Conservation (phyloP, 352 stramenopile genomes). For the Pythium brachiatum region DNA sequence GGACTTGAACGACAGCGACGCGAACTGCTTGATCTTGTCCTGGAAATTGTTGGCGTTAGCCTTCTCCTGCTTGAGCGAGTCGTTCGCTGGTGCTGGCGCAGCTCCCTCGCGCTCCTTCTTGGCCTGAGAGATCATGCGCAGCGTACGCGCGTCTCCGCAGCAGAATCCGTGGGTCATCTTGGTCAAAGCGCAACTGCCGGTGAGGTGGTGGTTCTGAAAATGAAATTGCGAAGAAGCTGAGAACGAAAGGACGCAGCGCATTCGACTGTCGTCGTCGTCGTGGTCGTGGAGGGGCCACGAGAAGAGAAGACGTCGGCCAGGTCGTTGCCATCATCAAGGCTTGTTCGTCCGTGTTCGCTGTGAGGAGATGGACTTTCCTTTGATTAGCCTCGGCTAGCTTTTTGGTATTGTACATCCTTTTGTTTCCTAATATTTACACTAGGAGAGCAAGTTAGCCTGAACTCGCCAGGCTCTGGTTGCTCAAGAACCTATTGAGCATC, state of each 20-base stretch:
- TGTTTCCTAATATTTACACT: background rate
- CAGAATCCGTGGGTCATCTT: slow-evolving; percentile 1
- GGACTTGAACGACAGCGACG: slow-evolving; percentile 10
- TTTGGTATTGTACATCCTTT: background rate
- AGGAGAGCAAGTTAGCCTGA: background rate
- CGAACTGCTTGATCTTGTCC: slow-evolving; percentile 13
- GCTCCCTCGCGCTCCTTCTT: background rate
- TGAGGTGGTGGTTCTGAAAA: background rate
- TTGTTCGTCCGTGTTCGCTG: background rate
- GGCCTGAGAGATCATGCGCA: slow-evolving; percentile 5
- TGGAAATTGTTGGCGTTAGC: slow-evolving; percentile 11
- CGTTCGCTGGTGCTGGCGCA: background rate
- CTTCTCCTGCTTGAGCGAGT: slow-evolving; percentile 13
- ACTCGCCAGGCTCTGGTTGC: slow-evolving; percentile 6
- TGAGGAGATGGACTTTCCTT: background rate
- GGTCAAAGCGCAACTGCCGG: background rate
- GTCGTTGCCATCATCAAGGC: background rate
- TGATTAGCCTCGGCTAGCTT: background rate
- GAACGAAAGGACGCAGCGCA: background rate
- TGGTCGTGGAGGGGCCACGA: background rate
- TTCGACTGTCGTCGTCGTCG: background rate
- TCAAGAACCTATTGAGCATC: slow-evolving; percentile 42
- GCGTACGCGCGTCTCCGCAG: slow-evolving; percentile 4
- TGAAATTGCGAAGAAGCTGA: background rate
- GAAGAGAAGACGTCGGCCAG: background rate